Evolutionary conservation across 2,329 filamentous ascomycete species (phyloP).

Genomic region (Aspergillus sclerotialis): DNA sequence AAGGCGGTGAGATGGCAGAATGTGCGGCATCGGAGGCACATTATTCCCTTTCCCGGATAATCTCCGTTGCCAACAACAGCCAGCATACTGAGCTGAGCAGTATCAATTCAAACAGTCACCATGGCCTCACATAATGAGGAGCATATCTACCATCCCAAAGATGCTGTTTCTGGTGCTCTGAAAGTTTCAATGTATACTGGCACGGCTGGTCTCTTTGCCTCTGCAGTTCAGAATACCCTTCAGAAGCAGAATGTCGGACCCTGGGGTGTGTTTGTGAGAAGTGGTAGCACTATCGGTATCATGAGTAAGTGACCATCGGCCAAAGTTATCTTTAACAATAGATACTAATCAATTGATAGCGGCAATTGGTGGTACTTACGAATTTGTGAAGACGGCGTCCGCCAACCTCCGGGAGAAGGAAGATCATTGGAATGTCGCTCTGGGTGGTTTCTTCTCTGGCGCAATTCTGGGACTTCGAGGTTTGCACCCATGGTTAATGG

Average conservation of each 20-base stretch:
- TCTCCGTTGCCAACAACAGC: slow-evolving; percentile 19
- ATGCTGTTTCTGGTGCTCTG: slow-evolving; percentile 63
- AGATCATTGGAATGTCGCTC: slow-evolving; percentile 65
- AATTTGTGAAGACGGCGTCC: slow-evolving; percentile 67
- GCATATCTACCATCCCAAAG: slow-evolving; percentile 60
- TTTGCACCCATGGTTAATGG: slow-evolving; percentile 41
- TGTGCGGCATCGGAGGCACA: slow-evolving; percentile 22
- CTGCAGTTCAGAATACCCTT: slow-evolving; percentile 80
- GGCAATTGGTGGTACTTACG: slow-evolving; percentile 66
- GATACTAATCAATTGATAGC: slow-evolving; percentile 41
- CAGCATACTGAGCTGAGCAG: slow-evolving; percentile 6
- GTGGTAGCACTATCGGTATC: slow-evolving; percentile 64
- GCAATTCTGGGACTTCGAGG: slow-evolving; percentile 64
- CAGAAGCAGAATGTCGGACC: slow-evolving; percentile 74
- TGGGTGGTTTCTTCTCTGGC: slow-evolving; percentile 72
- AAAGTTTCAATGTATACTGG: slow-evolving; percentile 60
- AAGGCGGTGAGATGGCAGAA: no score
- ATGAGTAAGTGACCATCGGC: slow-evolving; percentile 48
- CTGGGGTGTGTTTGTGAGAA: slow-evolving; percentile 71
- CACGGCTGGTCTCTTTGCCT: slow-evolving; percentile 61
- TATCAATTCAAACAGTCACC: slow-evolving; percentile 22
- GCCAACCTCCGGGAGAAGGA: slow-evolving; percentile 83
- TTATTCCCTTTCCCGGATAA: slow-evolving; percentile 14
- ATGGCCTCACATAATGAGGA: slow-evolving; percentile 46
- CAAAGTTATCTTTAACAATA: slow-evolving; percentile 5